A percentile compares a stretch with the other conserved stretches of the same genome.
Evolutionary conservation across 768 basidiomycete species (phyloP).

Genomic region (Crepidotus variabilis): DNA sequence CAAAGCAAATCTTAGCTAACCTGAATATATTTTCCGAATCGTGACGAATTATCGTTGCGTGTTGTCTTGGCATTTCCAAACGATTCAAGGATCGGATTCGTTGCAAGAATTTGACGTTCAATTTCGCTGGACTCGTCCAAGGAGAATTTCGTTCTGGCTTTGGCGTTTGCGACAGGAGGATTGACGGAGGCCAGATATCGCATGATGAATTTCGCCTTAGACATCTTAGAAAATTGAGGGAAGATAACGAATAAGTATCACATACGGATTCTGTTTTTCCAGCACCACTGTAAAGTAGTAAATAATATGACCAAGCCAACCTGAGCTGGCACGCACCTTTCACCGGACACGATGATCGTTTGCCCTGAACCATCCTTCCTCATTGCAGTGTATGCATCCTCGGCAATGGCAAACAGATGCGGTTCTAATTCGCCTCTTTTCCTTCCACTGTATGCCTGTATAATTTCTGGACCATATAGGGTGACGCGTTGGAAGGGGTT

Average conservation of each 20-base stretch:
- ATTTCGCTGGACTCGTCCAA: slow-evolving; percentile 90
- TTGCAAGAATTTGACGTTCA: slow-evolving; percentile 95
- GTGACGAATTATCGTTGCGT: slow-evolving; percentile 97
- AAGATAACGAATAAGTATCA: neutral
- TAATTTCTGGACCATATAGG: slow-evolving; percentile 94
- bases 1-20: slow-evolving; percentile 36
- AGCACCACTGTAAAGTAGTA: slow-evolving; percentile 70
- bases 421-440: slow-evolving; percentile 95
- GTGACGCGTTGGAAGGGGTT: slow-evolving; percentile 98
- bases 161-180: slow-evolving; percentile 60
- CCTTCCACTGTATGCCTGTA: slow-evolving; percentile 92
- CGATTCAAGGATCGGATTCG: slow-evolving; percentile 98
- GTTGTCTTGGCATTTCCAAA: slow-evolving; percentile 99
- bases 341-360: slow-evolving; percentile 98
- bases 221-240: neutral
- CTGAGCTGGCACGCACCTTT: slow-evolving; percentile 59
- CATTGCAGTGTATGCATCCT: slow-evolving; percentile 99
- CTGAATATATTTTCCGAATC: slow-evolving; percentile 99
- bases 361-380: slow-evolving; percentile 90
- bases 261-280: slow-evolving; percentile 97
- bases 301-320: slow-evolving; percentile 8
- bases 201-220: slow-evolving; percentile 96
- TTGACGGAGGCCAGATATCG: slow-evolving; percentile 98
- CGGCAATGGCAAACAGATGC: slow-evolving; percentile 97
- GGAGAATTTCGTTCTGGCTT: slow-evolving; percentile 66